These are phyloP conservation scores for Blastocladiella emersonii DNA, from an alignment of 371 early-diverging fungal species.

Conservation along the genomic window DNA sequence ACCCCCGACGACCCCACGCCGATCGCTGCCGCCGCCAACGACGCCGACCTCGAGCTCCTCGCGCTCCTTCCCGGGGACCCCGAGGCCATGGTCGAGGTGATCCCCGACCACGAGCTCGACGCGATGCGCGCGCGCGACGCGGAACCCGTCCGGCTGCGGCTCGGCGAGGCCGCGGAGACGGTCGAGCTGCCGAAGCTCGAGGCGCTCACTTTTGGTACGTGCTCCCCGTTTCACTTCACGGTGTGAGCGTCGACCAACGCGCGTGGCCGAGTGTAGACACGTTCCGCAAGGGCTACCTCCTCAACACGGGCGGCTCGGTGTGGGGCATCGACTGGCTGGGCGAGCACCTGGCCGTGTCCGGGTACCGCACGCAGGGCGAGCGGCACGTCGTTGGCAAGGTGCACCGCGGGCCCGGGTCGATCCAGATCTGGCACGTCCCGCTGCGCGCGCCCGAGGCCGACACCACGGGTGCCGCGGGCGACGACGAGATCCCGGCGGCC, in stretches of 20 bases:
- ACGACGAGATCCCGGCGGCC: background rate
- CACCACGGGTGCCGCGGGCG: background rate
- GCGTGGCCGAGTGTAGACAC: background rate
- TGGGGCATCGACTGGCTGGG: constrained; percentile 1
- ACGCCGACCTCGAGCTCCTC: too few relatives aligned
- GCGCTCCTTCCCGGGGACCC: too few relatives aligned
- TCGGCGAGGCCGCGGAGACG: background rate
- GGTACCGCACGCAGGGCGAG: background rate
- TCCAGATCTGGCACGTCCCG: constrained; percentile 3
- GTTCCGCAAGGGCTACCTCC: background rate
- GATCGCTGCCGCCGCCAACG: too few relatives aligned
- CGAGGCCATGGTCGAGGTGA: too few relatives aligned
- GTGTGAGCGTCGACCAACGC: too few relatives aligned
- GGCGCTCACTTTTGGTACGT: background rate
- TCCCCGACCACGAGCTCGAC: too few relatives aligned
- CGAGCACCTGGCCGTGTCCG: background rate
- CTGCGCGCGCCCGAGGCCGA: too few relatives aligned
- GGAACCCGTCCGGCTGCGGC: background rate
- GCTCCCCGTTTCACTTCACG: background rate
- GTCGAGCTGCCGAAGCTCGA: background rate
- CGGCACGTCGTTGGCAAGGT: background rate
- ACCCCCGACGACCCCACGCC: too few relatives aligned
- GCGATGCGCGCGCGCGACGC: background rate
- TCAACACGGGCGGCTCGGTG: constrained; percentile 3
- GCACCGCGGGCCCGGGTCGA: background rate